Evolutionary conservation across 345 rosid species (phyloP).

Genomic region (Raphanus sativus): DNA sequence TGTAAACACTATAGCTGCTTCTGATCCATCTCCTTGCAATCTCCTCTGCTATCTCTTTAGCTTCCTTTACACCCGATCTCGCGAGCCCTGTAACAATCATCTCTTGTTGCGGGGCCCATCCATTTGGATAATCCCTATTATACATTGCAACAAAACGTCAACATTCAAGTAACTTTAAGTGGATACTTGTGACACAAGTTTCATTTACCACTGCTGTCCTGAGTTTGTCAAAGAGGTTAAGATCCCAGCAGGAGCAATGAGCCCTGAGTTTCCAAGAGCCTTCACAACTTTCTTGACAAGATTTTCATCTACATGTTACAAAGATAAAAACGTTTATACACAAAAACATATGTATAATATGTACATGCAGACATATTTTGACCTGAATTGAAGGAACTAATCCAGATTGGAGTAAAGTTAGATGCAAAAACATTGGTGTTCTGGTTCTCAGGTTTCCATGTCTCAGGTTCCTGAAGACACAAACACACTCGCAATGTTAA

Average conservation of each 20-base stretch:
- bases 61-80: slow-evolving; percentile 52
- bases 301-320: slow-evolving; percentile 46
- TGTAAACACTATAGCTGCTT: slow-evolving; percentile 57
- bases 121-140: slow-evolving; percentile 88
- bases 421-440: slow-evolving; percentile 72
- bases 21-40: slow-evolving; percentile 74
- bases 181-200: slow-evolving; percentile 1
- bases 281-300: slow-evolving; percentile 55
- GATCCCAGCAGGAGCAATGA: slow-evolving; percentile 65
- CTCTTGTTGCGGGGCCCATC: slow-evolving; percentile 92
- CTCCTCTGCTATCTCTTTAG: slow-evolving; percentile 66
- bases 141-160: not conserved
- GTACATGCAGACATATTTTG: slow-evolving; percentile 15
- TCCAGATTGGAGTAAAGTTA: slow-evolving; percentile 84
- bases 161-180: not conserved
- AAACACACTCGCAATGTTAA: not conserved
- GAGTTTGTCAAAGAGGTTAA: slow-evolving; percentile 66
- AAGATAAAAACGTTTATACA: slow-evolving; percentile 12
- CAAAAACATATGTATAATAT: not conserved
- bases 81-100: slow-evolving; percentile 73
- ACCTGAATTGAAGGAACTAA: slow-evolving; percentile 71
- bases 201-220: slow-evolving; percentile 70
- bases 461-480: slow-evolving; percentile 51
- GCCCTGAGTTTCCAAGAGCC: slow-evolving; percentile 63
- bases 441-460: slow-evolving; percentile 61